Evolutionary conservation across 306 rosid genomes (phyloP).

Genomic region (Glycine tomentella): DNA sequence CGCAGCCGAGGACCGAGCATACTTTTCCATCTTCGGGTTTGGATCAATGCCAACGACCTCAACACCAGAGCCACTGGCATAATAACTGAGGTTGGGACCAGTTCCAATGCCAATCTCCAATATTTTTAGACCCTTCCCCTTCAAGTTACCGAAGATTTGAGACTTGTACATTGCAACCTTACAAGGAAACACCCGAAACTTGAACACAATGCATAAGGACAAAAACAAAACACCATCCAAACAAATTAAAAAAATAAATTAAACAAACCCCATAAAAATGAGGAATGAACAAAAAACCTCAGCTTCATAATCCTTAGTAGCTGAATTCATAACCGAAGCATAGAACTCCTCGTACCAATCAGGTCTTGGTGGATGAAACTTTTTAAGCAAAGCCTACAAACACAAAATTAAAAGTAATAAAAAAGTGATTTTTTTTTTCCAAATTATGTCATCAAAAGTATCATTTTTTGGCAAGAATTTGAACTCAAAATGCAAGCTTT

Average conservation of each 20-base stretch:
- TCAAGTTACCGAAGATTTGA: slow-evolving; percentile 64
- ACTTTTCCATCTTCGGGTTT: slow-evolving; percentile 79
- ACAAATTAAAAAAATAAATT: not conserved
- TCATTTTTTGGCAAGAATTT: not conserved
- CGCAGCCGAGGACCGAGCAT: slow-evolving; percentile 69
- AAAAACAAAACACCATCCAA: not conserved
- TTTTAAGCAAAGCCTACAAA: slow-evolving; percentile 58
- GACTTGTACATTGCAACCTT: slow-evolving; percentile 85
- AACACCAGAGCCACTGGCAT: slow-evolving; percentile 58
- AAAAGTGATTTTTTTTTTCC: not conserved
- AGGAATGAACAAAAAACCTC: slow-evolving; percentile 59
- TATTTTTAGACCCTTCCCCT: slow-evolving; percentile 71
- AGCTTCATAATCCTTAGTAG: slow-evolving; percentile 66
- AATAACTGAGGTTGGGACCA: slow-evolving; percentile 83
- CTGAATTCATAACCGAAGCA: slow-evolving; percentile 60
- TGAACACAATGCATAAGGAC: not conserved
- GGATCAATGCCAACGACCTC: slow-evolving; percentile 86
- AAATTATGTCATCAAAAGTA: not conserved
- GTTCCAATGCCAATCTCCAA: slow-evolving; percentile 91
- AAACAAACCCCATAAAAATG: slow-evolving; percentile 20
- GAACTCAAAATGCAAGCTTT: slow-evolving; percentile 20
- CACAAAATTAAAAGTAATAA: not conserved
- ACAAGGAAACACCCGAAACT: slow-evolving; percentile 30
- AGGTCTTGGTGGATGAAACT: slow-evolving; percentile 75
- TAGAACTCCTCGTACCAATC: slow-evolving; percentile 88